Evolutionary conservation across 768 basidiomycete species (phyloP).

Genomic region (Vishniacozyma victoriae): DNA sequence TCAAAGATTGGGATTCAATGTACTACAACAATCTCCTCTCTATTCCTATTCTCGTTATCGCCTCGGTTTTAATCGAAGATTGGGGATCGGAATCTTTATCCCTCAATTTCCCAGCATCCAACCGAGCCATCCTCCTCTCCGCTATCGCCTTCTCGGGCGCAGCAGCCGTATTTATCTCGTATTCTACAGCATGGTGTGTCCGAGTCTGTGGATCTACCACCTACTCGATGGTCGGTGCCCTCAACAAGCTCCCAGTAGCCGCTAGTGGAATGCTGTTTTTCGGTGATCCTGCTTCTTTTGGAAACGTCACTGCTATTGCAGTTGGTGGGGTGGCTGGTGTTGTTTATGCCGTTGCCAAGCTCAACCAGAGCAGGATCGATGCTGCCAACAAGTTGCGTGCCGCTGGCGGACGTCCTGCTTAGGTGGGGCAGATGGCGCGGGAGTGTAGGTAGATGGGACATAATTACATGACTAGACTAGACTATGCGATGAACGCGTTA

Average conservation of each 20-base stretch:
- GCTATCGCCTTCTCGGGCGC: constrained; percentile 94
- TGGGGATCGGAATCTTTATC: constrained; percentile 75
- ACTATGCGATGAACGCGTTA: too few relatives aligned
- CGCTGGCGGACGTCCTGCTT: constrained; percentile 16
- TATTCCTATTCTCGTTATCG: constrained; percentile 78
- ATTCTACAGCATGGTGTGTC: constrained; percentile 97
- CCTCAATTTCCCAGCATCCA: constrained; percentile 81
- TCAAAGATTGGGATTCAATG: constrained; percentile 98
- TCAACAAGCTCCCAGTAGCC: constrained; percentile 72
- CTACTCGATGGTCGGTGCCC: constrained; percentile 55
- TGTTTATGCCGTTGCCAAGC: constrained; percentile 89
- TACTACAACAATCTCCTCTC: constrained; percentile 96
- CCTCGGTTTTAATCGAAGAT: constrained; percentile 78
- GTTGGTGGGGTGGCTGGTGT: constrained; percentile 88
- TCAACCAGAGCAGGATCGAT: constrained; percentile 79
- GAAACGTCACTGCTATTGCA: constrained; percentile 78
- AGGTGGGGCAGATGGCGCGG: background rate
- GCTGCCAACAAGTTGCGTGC: constrained; percentile 45
- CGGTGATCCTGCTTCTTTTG: constrained; percentile 76
- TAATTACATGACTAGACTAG: too few relatives aligned
- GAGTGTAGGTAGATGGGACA: too few relatives aligned
- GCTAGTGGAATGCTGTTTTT: constrained; percentile 82
- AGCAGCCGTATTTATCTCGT: constrained; percentile 93
- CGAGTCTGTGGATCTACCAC: constrained; percentile 94
- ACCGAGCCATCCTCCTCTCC: constrained; percentile 68